These are phyloP conservation scores for Lachancea nothofagi DNA, from an alignment of 805 yeast species.

Conservation along the genomic window DNA sequence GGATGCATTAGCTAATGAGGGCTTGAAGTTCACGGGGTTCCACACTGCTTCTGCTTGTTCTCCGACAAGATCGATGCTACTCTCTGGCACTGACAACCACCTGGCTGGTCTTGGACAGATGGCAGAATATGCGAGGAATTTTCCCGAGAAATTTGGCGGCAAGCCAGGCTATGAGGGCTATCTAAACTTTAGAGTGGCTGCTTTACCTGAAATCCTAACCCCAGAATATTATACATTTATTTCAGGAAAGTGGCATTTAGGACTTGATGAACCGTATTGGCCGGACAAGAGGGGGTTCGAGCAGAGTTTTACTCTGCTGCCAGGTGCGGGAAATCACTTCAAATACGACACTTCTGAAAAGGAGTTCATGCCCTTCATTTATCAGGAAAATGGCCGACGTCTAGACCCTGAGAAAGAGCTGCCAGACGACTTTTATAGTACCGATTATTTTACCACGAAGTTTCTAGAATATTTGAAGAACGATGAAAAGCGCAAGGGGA, in stretches of 20 bases:
- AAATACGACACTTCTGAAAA: conserved; percentile 39
- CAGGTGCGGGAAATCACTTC: conserved; percentile 55
- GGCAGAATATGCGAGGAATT: conserved; percentile 40
- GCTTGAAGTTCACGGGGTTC: conserved; percentile 50
- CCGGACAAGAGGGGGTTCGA: conserved; percentile 48
- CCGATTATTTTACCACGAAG: conserved; percentile 41
- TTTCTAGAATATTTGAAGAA: conserved; percentile 35
- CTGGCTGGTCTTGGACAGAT: conserved; percentile 56
- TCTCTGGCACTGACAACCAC: conserved; percentile 58
- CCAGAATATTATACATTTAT: conserved; percentile 45
- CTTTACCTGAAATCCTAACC: conserved; percentile 46
- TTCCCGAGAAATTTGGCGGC: conserved; percentile 33
- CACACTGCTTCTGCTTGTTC: conserved; percentile 63
- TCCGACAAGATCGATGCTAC: conserved; percentile 56
- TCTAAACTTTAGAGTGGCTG: conserved; percentile 46
- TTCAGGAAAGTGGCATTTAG: conserved; percentile 61
- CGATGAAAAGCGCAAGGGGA: conserved; percentile 30
- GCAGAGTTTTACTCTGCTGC: conserved; percentile 43
- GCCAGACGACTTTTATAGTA: conserved; percentile 45
- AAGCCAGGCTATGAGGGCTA: conserved; percentile 55
- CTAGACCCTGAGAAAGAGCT: conserved; percentile 35
- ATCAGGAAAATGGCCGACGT: conserved; percentile 35
- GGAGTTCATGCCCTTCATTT: conserved; percentile 38
- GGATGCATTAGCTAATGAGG: conserved; percentile 38
- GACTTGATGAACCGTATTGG: conserved; percentile 43